A percentile compares a stretch with the other conserved stretches of the same genome.
Conservation (phyloP, 2,329 filamentous ascomycete species). For the Alternaria sp. region DNA sequence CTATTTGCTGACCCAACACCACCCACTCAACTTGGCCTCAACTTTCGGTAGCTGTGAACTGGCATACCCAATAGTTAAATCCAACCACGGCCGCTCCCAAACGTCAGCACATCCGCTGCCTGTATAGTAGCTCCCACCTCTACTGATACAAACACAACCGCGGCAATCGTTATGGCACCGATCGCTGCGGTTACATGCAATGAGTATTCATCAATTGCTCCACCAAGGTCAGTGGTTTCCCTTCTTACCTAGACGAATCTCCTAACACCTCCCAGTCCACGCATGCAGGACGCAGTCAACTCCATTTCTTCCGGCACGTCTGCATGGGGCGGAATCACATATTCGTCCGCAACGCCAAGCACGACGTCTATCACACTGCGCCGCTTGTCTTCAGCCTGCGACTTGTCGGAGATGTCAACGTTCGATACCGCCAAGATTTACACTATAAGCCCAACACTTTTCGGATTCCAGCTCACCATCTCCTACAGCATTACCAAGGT, state of each 20-base stretch:
- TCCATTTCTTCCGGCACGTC: not conserved
- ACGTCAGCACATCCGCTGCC: not conserved
- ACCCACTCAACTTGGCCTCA: not conserved
- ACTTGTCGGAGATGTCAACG: not conserved
- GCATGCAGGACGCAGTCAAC: not conserved
- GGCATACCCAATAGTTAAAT: too few species aligned
- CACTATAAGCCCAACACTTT: not conserved
- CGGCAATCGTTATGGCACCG: not conserved
- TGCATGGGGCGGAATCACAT: not conserved
- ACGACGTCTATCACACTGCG: not conserved
- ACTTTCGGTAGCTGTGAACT: not conserved
- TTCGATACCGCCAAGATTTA: not conserved
- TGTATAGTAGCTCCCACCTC: not conserved
- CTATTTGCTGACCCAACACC: too few species aligned
- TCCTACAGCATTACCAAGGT: not conserved
- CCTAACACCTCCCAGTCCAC: not conserved
- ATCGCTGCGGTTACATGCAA: not conserved
- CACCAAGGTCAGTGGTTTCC: not conserved
- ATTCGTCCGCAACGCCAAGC: not conserved
- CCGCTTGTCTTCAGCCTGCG: not conserved
- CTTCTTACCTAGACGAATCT: not conserved
- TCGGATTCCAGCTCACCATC: not conserved
- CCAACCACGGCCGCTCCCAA: too few species aligned
- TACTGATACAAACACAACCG: fast-evolving
- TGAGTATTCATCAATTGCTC: not conserved